Conservation (phyloP, 495 filamentous ascomycete species). For the Sabuloglossum arenarium region DNA sequence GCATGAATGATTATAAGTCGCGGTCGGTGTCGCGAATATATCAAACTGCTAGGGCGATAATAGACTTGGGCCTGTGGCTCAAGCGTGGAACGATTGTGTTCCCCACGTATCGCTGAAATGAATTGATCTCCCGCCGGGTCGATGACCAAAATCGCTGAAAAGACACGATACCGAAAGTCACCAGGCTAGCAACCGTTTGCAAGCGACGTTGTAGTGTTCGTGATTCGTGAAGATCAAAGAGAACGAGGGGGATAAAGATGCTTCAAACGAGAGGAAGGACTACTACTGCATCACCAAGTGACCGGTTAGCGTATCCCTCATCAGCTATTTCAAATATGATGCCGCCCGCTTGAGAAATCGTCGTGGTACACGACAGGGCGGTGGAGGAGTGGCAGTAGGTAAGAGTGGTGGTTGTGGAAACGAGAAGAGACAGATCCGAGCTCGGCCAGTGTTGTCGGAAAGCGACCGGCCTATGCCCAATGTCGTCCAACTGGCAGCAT, state of each 20-base stretch:
- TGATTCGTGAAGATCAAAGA: not conserved
- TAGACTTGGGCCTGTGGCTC: not conserved
- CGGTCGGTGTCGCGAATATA: conserved; percentile 1
- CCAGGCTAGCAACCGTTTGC: not conserved
- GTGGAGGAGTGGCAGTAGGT: not conserved
- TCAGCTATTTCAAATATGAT: not conserved
- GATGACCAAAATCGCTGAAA: not conserved
- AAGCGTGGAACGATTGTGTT: not conserved
- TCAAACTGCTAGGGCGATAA: not conserved
- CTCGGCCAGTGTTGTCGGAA: not conserved
- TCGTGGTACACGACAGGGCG: not conserved
- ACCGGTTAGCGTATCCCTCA: not conserved
- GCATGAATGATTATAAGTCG: conserved; percentile 23
- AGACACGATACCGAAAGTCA: not conserved
- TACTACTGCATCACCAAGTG: not conserved
- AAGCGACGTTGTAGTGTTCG: not conserved
- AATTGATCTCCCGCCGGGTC: not conserved
- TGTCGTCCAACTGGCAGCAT: not conserved
- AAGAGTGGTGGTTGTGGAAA: not conserved
- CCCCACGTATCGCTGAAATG: not conserved
- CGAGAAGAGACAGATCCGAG: not conserved
- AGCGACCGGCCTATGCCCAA: not conserved
- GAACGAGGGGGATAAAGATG: not conserved
- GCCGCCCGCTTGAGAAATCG: not conserved
- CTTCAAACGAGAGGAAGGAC: not conserved